These are phyloP conservation scores for Aciculosporium take DNA, from an alignment of 2,329 filamentous ascomycete species.

Conservation along the genomic window DNA sequence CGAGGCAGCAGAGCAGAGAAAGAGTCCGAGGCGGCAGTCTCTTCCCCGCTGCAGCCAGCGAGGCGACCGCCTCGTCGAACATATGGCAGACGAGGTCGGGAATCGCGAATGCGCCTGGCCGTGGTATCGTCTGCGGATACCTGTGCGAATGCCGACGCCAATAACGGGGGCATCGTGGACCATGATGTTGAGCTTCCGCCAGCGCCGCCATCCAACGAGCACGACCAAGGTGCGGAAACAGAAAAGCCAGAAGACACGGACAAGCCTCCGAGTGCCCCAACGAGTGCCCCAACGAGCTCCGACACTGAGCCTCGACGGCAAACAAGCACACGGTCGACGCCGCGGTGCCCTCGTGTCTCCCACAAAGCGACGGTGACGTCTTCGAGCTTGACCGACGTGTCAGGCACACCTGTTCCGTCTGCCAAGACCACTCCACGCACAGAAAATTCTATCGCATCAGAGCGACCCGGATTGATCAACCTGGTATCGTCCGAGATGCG, in stretches of 20 bases:
- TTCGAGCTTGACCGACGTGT: slow-evolving; percentile 27
- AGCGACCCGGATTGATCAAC: slow-evolving; percentile 10
- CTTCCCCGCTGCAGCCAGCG: slow-evolving; percentile 16
- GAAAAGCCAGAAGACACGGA: neutral
- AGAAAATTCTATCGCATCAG: slow-evolving; percentile 17
- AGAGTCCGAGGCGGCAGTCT: slow-evolving; percentile 6
- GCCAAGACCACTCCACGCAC: slow-evolving; percentile 23
- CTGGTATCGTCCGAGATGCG: slow-evolving; percentile 13
- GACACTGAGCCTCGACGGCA: neutral
- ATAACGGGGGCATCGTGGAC: neutral
- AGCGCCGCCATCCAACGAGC: neutral
- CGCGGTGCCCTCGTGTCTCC: slow-evolving; percentile 8
- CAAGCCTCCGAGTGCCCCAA: neutral
- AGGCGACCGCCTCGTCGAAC: slow-evolving; percentile 7
- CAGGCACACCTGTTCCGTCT: slow-evolving; percentile 24
- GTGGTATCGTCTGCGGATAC: slow-evolving; percentile 4
- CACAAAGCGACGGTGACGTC: slow-evolving; percentile 12
- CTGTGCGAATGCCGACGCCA: neutral
- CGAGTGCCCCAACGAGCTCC: neutral
- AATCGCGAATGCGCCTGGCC: neutral
- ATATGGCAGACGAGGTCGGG: slow-evolving; percentile 2
- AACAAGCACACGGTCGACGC: slow-evolving; percentile 6
- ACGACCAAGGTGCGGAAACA: neutral
- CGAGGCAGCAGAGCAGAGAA: slow-evolving; percentile 11
- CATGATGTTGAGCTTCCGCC: neutral